Evolutionary conservation across 2,329 filamentous ascomycete species (phyloP).

Genomic region (Dothiorella sarmentorum): DNA sequence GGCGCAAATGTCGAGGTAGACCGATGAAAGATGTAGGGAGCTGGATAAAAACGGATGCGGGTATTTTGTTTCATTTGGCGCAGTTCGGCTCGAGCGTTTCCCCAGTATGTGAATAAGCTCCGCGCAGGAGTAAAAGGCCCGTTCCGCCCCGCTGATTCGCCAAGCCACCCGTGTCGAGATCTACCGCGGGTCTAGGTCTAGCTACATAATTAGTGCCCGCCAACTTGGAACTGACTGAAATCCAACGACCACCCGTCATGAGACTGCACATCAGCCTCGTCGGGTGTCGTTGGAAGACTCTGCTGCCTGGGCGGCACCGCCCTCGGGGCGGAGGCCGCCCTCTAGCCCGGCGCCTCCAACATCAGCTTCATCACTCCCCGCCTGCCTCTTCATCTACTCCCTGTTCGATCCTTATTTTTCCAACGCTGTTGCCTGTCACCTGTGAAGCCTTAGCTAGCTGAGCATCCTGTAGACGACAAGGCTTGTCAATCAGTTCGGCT

Average conservation of each 20-base stretch:
- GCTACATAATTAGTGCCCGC: too few relatives aligned
- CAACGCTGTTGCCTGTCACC: background rate
- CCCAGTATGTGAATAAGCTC: too few relatives aligned
- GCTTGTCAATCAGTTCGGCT: too few relatives aligned
- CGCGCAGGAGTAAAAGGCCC: too few relatives aligned
- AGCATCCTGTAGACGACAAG: too few relatives aligned
- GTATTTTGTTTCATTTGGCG: too few relatives aligned
- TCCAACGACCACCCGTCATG: constrained; percentile 71
- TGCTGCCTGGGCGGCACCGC: constrained; percentile 30
- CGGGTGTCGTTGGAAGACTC: constrained; percentile 47
- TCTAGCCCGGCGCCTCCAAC: background rate
- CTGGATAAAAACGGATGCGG: too few relatives aligned
- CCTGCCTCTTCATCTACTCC: background rate
- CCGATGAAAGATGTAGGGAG: background rate
- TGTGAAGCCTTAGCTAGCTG: background rate
- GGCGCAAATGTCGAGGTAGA: constrained; percentile 9
- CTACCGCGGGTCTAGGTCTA: too few relatives aligned
- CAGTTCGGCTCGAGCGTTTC: too few relatives aligned
- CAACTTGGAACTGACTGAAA: constrained; percentile 57
- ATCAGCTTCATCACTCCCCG: background rate
- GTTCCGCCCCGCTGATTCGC: too few relatives aligned
- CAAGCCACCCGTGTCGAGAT: too few relatives aligned
- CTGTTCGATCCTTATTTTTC: background rate
- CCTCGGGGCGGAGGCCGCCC: background rate
- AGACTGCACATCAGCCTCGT: constrained; percentile 60